Percentiles rank a stretch among this genome's conserved stretches.
Conservation (phyloP, 805 yeast genomes). For the Saturnispora quitensis region DNA sequence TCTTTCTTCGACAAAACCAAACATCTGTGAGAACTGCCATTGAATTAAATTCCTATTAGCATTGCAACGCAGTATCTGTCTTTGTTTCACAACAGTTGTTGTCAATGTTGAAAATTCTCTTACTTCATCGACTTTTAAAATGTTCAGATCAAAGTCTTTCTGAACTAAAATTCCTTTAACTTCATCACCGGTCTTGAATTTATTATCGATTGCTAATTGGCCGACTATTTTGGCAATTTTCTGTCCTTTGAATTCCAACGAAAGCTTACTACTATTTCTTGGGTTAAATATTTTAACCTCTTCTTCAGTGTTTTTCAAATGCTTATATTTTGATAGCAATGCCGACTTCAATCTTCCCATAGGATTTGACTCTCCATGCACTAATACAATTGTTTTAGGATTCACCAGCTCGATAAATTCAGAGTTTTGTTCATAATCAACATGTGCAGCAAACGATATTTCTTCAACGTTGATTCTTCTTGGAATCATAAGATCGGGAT, state of each 20-base stretch:
- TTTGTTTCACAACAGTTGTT: slow-evolving; percentile 74
- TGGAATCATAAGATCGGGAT: slow-evolving; percentile 77
- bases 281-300: slow-evolving; percentile 92
- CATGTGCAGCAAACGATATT: slow-evolving; percentile 98
- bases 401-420: slow-evolving; percentile 83
- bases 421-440: slow-evolving; percentile 88
- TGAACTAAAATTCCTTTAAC: slow-evolving; percentile 84
- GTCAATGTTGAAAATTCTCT: slow-evolving; percentile 83
- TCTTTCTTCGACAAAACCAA: slow-evolving; percentile 66
- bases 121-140: slow-evolving; percentile 77
- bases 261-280: slow-evolving; percentile 74
- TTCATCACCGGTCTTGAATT: slow-evolving; percentile 31
- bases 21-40: slow-evolving; percentile 94
- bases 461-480: slow-evolving; percentile 84
- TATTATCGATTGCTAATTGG: slow-evolving; percentile 38
- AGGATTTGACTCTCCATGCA: slow-evolving; percentile 97
- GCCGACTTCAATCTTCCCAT: slow-evolving; percentile 98
- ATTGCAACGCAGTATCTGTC: slow-evolving; percentile 67
- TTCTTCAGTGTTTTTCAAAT: slow-evolving; percentile 72
- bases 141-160: slow-evolving; percentile 78
- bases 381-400: slow-evolving; percentile 79
- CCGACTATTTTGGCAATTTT: slow-evolving; percentile 72
- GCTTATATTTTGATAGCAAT: slow-evolving; percentile 72
- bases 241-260: slow-evolving; percentile 69
- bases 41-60: slow-evolving; percentile 73